Evolutionary conservation across 2,329 filamentous ascomycete species (phyloP), one percentile per base, ranked within the genome.

Genomic region (Fusarium brevicatenulatum): DNA sequence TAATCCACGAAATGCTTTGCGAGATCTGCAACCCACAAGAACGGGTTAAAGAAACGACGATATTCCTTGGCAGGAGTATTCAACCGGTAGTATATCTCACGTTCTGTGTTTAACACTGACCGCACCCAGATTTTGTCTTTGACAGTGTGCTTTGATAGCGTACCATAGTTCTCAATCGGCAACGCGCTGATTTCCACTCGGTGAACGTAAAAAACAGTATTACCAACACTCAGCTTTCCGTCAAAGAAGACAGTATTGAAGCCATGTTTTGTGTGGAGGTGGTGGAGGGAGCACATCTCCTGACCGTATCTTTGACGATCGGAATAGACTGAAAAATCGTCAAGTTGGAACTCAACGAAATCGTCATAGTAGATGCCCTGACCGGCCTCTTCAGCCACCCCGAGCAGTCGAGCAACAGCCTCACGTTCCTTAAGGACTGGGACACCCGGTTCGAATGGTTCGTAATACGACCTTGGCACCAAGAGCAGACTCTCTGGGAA

Each of bases 1-100:
- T 88, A 96, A 69, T 95, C 91, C 3, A 95, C 85, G 30, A 92
- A 86, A 74, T 94, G 90, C 77, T 95, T 95, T 0, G 88, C 86
- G 1, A 96, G 82, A 58, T 92, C 86, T 0, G 90, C 91, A 2
- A 95, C 80, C 93, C 93, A 96, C 0, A 91, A 66, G 68, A 94
- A 95, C 0, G 89, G 86, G 0, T 81, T 54, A 66, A 91, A 87
- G 74, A 91, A 95, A 4, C 89, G 82, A 16, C 68, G 70, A 75
- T 96, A 97, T 42, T 91, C 89, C 0, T 70, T 34, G 0, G 89
- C 84, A 0, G 93, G 91, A 0, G 59, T 79, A 5, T 78, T 78
- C 0, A 97, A 80, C 15, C 85, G 85, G 77, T 95, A 96, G 83
- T 91, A 95, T 0, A 93, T 79, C 21, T 77, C 78, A 7, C 71